phyloP scores from a whole-genome alignment of 108 stramenopile genomes.

The Chaetoceros tenuissimus region DNA sequence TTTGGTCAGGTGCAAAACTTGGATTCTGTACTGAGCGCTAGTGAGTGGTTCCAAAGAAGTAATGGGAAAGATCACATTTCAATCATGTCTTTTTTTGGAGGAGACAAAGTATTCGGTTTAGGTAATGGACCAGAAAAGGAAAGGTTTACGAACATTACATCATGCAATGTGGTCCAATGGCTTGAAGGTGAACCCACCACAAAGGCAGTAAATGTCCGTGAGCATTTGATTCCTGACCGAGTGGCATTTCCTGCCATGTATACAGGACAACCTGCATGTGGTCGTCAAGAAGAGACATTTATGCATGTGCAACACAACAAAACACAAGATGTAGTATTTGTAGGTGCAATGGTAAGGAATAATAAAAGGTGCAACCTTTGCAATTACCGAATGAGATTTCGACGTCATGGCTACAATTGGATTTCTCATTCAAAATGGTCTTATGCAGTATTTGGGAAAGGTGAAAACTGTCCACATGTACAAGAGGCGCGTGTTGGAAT shows the following conservation, averaged over 20 bases:
- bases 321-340: slow-evolving; percentile 9
- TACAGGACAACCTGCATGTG: background rate
- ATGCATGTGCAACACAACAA: slow-evolving; percentile 2
- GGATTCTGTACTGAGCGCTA: background rate
- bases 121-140: background rate
- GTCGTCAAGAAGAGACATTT: background rate
- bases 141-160: background rate
- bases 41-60: slow-evolving; percentile 2
- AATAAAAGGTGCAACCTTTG: slow-evolving; percentile 10
- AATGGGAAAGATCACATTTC: slow-evolving; percentile 8
- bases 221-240: background rate
- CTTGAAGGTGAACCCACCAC: background rate
- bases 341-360: slow-evolving; percentile 10
- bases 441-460: slow-evolving; percentile 9
- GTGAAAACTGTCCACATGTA: slow-evolving; percentile 13
- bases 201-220: background rate
- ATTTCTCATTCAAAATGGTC: background rate
- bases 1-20: background rate
- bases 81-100: slow-evolving; percentile 4
- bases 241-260: background rate
- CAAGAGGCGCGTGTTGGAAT: slow-evolving; percentile 14
- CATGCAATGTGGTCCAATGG: background rate
- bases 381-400: slow-evolving; percentile 6
- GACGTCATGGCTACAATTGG: background rate
- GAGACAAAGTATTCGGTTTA: no score